Evolutionary conservation across 805 yeast species (phyloP).

Genomic region (Wickerhamiella qilinensis): DNA sequence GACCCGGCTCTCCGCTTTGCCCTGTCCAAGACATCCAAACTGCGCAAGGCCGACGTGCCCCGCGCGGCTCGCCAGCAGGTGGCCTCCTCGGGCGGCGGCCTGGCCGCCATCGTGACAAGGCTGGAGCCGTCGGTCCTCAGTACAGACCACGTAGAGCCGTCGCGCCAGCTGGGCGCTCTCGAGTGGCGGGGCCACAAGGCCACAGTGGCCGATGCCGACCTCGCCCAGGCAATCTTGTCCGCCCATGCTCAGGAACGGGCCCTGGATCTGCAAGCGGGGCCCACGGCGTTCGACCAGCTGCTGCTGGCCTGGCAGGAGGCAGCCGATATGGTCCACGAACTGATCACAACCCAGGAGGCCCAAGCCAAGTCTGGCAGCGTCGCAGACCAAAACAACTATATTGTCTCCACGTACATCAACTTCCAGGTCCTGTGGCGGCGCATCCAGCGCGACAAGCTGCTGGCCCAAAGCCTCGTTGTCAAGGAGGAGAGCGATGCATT

Average conservation of each 20-base stretch:
- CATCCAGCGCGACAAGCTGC: constrained; percentile 50
- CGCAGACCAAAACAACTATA: constrained; percentile 50
- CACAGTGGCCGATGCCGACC: constrained; percentile 47
- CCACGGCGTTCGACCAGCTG: constrained; percentile 33
- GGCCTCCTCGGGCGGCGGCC: constrained; percentile 24
- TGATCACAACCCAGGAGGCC: constrained; percentile 30
- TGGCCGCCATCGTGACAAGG: constrained; percentile 26
- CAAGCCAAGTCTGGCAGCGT: constrained; percentile 22
- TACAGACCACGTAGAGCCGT: constrained; percentile 12
- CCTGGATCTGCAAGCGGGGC: constrained; percentile 8
- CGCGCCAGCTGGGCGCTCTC: constrained; percentile 28
- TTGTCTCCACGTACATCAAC: constrained; percentile 57
- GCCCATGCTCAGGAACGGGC: constrained; percentile 16
- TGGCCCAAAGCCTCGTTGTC: constrained; percentile 1
- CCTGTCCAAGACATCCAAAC: constrained; percentile 26
- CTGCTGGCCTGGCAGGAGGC: constrained; percentile 57
- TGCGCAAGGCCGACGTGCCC: constrained; percentile 28
- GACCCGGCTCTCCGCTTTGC: constrained; percentile 54
- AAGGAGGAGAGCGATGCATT: constrained; percentile 4
- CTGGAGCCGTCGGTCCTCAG: constrained; percentile 19
- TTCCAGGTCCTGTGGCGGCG: constrained; percentile 51
- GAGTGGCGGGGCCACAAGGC: constrained; percentile 52
- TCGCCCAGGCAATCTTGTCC: constrained; percentile 31
- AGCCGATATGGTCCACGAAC: constrained; percentile 39
- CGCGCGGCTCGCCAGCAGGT: constrained; percentile 30